A percentile compares a stretch with the other conserved stretches of the same genome.
Evolutionary conservation across 768 basidiomycete genomes (phyloP).

Genomic region (Boletus sp.): DNA sequence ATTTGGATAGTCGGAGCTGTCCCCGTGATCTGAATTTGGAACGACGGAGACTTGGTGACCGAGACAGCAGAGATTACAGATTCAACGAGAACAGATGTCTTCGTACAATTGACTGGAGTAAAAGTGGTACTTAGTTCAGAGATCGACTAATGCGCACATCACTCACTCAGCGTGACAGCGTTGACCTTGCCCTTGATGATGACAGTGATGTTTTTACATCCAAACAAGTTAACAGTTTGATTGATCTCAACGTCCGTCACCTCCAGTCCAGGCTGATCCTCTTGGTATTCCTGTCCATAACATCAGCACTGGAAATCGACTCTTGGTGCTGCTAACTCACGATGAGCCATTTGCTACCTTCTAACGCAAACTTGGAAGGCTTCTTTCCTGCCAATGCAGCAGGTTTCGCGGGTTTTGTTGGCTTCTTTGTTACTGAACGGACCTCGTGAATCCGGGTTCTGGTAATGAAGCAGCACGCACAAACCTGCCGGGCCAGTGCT

Average conservation of each 20-base stretch:
- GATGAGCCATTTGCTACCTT: slow-evolving; percentile 92
- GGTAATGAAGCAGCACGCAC: slow-evolving; percentile 22
- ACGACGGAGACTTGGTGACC: slow-evolving; percentile 89
- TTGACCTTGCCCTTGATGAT: slow-evolving; percentile 93
- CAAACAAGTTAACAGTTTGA: slow-evolving; percentile 86
- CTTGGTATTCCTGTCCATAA: slow-evolving; percentile 78
- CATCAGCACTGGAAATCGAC: slow-evolving; percentile 1
- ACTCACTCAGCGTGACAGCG: slow-evolving; percentile 80
- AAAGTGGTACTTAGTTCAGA: slow-evolving; percentile 2
- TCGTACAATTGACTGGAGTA: slow-evolving; percentile 76
- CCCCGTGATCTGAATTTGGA: slow-evolving; percentile 89
- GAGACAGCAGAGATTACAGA: slow-evolving; percentile 91
- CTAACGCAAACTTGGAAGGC: slow-evolving; percentile 83
- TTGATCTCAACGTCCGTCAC: slow-evolving; percentile 75
- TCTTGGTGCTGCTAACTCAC: slow-evolving; percentile 43
- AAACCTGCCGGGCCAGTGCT: slow-evolving; percentile 33
- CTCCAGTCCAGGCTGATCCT: slow-evolving; percentile 69
- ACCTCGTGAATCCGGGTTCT: background rate
- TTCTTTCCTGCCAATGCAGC: slow-evolving; percentile 83
- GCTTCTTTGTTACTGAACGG: slow-evolving; percentile 52
- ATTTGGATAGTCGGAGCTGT: slow-evolving; percentile 88
- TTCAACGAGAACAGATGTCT: slow-evolving; percentile 85
- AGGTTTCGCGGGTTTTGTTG: slow-evolving; percentile 82
- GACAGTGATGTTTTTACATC: slow-evolving; percentile 84
- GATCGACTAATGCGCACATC: background rate